Base-by-base conservation (phyloP, 805 yeast genomes). In the Saccharomycopsis guyanensis region DNA sequence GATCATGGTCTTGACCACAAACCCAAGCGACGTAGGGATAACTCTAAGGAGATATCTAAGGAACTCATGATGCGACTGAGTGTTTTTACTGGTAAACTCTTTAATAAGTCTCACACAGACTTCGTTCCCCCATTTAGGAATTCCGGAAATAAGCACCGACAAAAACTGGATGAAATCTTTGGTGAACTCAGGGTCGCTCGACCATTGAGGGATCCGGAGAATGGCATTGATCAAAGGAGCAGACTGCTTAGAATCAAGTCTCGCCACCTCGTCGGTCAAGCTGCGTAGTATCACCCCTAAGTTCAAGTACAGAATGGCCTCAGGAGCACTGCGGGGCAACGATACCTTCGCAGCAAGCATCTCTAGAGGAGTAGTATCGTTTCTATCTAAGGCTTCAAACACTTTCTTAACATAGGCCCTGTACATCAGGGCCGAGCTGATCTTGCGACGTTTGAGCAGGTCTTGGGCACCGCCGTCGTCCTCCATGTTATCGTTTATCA, bases 61-160 rank as follows among this genome's bases (percentile, higher is more conserved):
- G 36, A 86, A 70, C 12, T 71, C 70, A 65, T 91, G 97, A 62
- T 80, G 82, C 53, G 78, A 54, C 40, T 57, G 56, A 43, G 68
- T 69, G 46, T 56, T 60, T 3, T 54, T 51, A 12, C 56, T 42
- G 6, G 59, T 64, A 56, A 91, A 84, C 56, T 80, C 87, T 16
- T 70, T 56, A 8, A 88, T 73, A n/a, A 91, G 63, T 48, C 76
- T 73, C 50, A 71, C 68, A 18, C 85, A 79, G n/a, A 91, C 86
- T 49, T 86, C 94, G 52, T 76, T 74, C 77, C 93, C 80, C 86
- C 95, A 91, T 61, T 80, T 86, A 5, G 97, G 97, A 50, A 81
- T 71, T 39, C 91, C 83, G 3, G 95, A 82, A 33, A 89, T 85
- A 44, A 91, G 70, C 23, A 89, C 85, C 38, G 78, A 72, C 39